These are phyloP conservation scores for Gleditsia sinensis DNA, from an alignment of 306 rosid species.

Conservation along the genomic window DNA sequence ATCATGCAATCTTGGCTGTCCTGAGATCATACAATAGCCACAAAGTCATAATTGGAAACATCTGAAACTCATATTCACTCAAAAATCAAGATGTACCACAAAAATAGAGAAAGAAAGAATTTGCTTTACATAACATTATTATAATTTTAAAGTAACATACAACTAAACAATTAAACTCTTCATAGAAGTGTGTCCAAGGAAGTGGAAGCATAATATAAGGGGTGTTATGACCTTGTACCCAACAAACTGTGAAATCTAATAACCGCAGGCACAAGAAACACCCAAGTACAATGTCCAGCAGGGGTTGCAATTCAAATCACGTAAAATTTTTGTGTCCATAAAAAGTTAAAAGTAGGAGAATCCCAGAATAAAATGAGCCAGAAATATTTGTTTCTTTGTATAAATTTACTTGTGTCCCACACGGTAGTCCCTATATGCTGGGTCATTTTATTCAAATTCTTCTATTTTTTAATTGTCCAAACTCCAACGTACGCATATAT, in stretches of 20 bases:
- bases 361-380: neutral
- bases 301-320: neutral
- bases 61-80: neutral
- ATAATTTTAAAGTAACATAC: neutral
- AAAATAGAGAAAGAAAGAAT: neutral
- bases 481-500: neutral
- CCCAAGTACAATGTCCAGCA: neutral
- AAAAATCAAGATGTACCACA: conserved; percentile 14
- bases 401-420: neutral
- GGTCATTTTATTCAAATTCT: neutral
- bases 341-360: neutral
- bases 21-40: conserved; percentile 19
- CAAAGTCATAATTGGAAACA: neutral
- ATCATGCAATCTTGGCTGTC: conserved; percentile 34
- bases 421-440: neutral
- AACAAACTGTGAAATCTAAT: neutral
- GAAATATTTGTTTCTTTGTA: neutral
- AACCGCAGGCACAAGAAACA: neutral
- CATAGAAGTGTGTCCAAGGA: neutral
- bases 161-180: neutral
- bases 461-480: neutral
- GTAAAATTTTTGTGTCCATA: neutral
- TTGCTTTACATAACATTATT: neutral
- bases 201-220: neutral
- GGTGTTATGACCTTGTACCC: neutral